Evolutionary conservation across 2,329 filamentous ascomycete species (phyloP).

Genomic region (Ophiocordyceps polyrhachis-furcata): DNA sequence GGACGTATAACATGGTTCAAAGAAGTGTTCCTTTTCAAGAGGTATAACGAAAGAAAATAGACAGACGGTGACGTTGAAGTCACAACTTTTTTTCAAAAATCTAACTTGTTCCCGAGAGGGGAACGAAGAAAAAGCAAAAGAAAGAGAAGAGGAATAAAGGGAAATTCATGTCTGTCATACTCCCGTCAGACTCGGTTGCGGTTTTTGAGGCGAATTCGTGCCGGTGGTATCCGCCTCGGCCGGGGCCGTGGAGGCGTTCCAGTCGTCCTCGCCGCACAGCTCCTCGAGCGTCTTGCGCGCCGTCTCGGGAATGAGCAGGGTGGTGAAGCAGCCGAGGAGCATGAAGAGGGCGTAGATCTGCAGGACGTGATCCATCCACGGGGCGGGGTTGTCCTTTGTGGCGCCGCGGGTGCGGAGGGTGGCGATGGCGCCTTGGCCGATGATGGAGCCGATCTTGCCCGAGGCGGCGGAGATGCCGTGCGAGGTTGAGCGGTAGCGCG

Average conservation of each 20-base stretch:
- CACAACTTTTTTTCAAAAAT: not conserved
- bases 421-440: conserved; percentile 37
- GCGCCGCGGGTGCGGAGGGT: conserved; percentile 30
- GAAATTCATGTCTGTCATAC: no score
- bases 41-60: no score
- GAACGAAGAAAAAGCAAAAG: no score
- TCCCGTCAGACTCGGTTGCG: no score
- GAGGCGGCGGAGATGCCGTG: conserved; percentile 37
- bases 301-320: conserved; percentile 54
- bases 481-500: conserved; percentile 35
- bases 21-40: no score
- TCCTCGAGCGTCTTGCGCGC: conserved; percentile 57
- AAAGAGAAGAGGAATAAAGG: not conserved
- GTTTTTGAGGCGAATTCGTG: not conserved
- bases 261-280: conserved; percentile 23
- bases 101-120: not conserved
- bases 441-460: conserved; percentile 37
- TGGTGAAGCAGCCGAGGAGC: conserved; percentile 51
- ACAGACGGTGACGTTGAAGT: no score
- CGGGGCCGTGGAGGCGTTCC: conserved; percentile 3
- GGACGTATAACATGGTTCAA: no score
- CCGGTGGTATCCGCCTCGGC: not conserved
- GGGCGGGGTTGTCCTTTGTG: conserved; percentile 19
- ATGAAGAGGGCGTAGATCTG: conserved; percentile 62
- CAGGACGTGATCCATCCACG: conserved; percentile 63